Evolutionary conservation across 306 rosid species (phyloP), one percentile per base, ranked within the genome.

Genomic region (Quercus dentata): DNA sequence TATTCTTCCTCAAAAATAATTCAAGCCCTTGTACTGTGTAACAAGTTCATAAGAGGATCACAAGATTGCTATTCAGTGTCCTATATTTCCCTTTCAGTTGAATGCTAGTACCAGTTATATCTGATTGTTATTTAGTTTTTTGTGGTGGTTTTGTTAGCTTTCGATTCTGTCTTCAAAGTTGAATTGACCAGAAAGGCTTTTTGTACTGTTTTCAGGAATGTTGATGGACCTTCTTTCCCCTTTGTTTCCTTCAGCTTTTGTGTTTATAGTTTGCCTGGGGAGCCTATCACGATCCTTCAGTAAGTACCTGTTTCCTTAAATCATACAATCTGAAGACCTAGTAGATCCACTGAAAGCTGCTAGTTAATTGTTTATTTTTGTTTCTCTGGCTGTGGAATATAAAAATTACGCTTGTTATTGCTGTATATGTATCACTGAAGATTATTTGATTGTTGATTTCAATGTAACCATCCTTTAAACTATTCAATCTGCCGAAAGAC

Each of bases 241-340:
- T 28, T 76, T 95, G 84, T 91, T 84, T 89, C 99, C 97, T 57
- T 92, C 99, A 10, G 98, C 90, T 76, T 92, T 95, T 77, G 88
- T 95, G 79, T 76, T 87, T 76, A 76, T 95, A 30, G 99, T 95
- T 79, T 95, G 99, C 86, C 75, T 95, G 61, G 99, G 98, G 78
- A 92, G 99, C 89, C 81, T 95, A 71, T 95, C 99, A 58, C 90
- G 99, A 89, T 95, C 99, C 68, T 95, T 95, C 91, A 95, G 99
- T 95, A 92, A 92, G 99, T 89, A 82, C 79, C 10, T 75, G 15
- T 56, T 31, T 72, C 62, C 49, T 21, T 28, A 25, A 25, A 69
- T 59, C 56, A 54, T 57, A 51, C 55, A 35, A 74, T 57, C 27
- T 35, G 28, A 75, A 85, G n/a, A 56, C 56, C 68, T 33, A 57